Evolutionary conservation across 805 yeast species (phyloP).

Genomic region (Wickerhamiella siamensis): DNA sequence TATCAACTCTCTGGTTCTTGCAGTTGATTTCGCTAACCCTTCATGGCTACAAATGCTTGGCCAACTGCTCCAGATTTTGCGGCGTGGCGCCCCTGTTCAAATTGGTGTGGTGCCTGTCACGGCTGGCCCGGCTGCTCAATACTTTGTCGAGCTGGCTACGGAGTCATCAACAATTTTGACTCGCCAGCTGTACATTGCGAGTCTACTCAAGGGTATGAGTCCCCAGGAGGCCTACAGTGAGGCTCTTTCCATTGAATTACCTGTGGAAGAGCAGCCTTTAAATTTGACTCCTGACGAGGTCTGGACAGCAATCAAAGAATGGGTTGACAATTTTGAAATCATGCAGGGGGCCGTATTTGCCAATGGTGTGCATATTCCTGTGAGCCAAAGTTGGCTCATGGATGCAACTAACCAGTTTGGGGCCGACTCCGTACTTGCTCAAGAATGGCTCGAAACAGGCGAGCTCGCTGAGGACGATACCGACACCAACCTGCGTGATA

Average conservation of each 20-base stretch:
- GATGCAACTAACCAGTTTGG: constrained; percentile 21
- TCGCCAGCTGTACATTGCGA: constrained; percentile 12
- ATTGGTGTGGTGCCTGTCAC: constrained; percentile 65
- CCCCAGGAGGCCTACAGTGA: constrained; percentile 10
- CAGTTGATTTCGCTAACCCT: constrained; percentile 41
- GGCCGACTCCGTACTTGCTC: constrained; percentile 35
- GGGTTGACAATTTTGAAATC: constrained; percentile 27
- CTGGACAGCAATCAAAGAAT: constrained; percentile 12
- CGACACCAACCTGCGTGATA: constrained; percentile 10
- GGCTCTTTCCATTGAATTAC: constrained; percentile 9
- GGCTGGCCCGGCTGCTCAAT: constrained; percentile 14
- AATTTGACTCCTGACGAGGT: constrained; percentile 2
- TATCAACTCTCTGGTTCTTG: constrained; percentile 60
- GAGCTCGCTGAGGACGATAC: constrained; percentile 17
- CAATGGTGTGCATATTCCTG: constrained; percentile 37
- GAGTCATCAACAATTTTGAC: constrained; percentile 10
- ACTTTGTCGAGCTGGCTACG: constrained; percentile 13
- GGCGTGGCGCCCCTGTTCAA: constrained; percentile 57
- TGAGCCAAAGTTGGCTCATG: constrained; percentile 18
- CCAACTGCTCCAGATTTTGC: constrained; percentile 18
- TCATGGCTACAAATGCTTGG: constrained; percentile 38
- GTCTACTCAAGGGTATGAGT: constrained; percentile 8
- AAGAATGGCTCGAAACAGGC: constrained; percentile 18
- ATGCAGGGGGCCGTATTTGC: constrained; percentile 40
- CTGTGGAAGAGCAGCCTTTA: background rate